Evolutionary conservation across 768 basidiomycete genomes (phyloP).

Genomic region (Podaxis mareebaensis): DNA sequence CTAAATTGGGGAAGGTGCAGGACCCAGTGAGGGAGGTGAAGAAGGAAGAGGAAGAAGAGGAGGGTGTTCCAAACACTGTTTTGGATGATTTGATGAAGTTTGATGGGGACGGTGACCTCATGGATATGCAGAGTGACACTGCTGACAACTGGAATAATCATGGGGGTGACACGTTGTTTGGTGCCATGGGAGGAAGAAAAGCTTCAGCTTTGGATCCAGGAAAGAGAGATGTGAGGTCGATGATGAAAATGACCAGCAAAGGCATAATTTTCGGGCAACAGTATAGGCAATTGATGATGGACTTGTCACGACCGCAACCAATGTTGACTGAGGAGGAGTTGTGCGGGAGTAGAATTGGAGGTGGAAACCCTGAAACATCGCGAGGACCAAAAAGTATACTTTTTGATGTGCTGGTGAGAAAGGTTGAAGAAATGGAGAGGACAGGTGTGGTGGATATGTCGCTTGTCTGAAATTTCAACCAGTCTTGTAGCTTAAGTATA

Average conservation of each 20-base stretch:
- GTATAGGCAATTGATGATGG: slow-evolving; percentile 1
- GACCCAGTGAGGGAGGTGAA: no score
- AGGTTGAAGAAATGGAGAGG: slow-evolving; percentile 15
- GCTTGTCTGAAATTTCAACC: background rate
- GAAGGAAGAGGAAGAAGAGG: slow-evolving; percentile 3
- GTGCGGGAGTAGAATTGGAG: no score
- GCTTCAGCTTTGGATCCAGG: slow-evolving; percentile 4
- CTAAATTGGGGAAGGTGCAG: slow-evolving; percentile 7
- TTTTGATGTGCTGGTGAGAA: slow-evolving; percentile 23
- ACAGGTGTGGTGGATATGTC: background rate
- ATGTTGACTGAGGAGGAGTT: slow-evolving; percentile 16
- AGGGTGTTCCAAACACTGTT: background rate
- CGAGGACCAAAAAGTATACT: slow-evolving; percentile 21
- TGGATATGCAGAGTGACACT: background rate
- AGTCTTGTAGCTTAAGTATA: background rate
- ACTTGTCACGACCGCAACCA: slow-evolving; percentile 25
- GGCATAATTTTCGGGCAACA: slow-evolving; percentile 9
- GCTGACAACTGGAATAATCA: background rate
- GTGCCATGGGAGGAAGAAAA: background rate
- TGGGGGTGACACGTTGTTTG: background rate
- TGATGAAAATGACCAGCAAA: slow-evolving; percentile 3
- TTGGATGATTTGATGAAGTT: slow-evolving; percentile 8
- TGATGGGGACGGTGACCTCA: background rate
- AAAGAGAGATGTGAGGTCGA: background rate
- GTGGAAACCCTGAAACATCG: background rate